Conservation (phyloP, 2,329 filamentous ascomycete genomes). For the Cryphonectria japonica region DNA sequence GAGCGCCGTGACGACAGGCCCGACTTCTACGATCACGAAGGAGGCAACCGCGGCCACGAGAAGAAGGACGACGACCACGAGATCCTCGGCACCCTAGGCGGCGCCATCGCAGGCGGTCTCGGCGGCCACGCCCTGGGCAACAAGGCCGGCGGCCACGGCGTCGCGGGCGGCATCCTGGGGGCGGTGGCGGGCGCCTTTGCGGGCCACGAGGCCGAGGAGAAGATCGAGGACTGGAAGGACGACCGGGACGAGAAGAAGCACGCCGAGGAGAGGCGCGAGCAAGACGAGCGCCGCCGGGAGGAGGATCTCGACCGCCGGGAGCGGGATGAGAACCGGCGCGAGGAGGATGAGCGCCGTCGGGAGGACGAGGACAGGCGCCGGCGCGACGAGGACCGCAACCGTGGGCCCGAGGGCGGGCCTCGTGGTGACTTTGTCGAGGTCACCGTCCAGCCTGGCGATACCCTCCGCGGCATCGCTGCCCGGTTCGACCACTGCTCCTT, state of each 20-base stretch:
- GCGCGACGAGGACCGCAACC: slow-evolving; percentile 23
- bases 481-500: slow-evolving; percentile 38
- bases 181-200: slow-evolving; percentile 46
- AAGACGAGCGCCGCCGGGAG: slow-evolving; percentile 23
- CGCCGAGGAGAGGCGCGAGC: slow-evolving; percentile 29
- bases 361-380: slow-evolving; percentile 2
- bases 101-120: slow-evolving; percentile 45
- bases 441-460: slow-evolving; percentile 48
- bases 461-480: slow-evolving; percentile 44
- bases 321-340: slow-evolving; percentile 21
- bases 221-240: slow-evolving; percentile 44
- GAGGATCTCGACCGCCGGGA: slow-evolving; percentile 14
- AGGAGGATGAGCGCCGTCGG: background rate
- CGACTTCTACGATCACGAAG: slow-evolving; percentile 24
- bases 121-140: slow-evolving; percentile 47
- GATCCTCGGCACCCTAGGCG: slow-evolving; percentile 45
- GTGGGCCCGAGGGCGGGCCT: slow-evolving; percentile 32
- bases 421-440: slow-evolving; percentile 31
- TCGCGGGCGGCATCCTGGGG: slow-evolving; percentile 44
- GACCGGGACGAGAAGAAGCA: slow-evolving; percentile 45
- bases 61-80: slow-evolving; percentile 43
- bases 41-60: slow-evolving; percentile 7
- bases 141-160: slow-evolving; percentile 37
- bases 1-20: slow-evolving; percentile 16
- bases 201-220: slow-evolving; percentile 48